Evolutionary conservation across 768 basidiomycete genomes (phyloP).

Genomic region (Macrolepiota albuminosa): DNA sequence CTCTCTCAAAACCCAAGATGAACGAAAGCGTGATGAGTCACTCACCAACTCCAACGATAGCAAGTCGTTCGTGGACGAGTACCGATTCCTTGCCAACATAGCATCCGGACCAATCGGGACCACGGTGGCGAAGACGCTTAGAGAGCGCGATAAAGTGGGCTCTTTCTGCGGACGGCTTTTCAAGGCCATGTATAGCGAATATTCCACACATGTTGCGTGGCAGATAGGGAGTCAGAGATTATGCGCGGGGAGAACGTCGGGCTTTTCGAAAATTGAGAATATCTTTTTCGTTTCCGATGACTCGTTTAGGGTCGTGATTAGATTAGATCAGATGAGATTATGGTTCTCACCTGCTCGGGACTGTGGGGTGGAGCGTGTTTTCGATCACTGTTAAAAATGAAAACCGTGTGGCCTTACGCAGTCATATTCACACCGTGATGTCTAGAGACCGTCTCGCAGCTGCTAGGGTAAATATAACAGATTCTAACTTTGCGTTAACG

Average conservation of each 20-base stretch:
- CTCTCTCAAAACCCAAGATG: no score
- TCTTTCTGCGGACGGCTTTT: conserved; percentile 65
- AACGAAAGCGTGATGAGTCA: conserved; percentile 12
- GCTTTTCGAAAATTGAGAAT: conserved; percentile 10
- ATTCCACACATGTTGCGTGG: conserved; percentile 81
- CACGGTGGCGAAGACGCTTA: conserved; percentile 87
- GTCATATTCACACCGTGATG: conserved; percentile 17
- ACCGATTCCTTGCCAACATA: conserved; percentile 78
- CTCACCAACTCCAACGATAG: conserved; percentile 96
- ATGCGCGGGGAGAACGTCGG: conserved; percentile 5
- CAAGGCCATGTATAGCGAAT: conserved; percentile 76
- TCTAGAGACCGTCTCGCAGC: conserved; percentile 36
- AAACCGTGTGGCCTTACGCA: not conserved
- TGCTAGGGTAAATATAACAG: conserved; percentile 25
- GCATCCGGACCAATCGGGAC: conserved; percentile 98
- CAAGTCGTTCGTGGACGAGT: conserved; percentile 92
- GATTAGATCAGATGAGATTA: conserved; percentile 2
- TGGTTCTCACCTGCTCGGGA: not conserved
- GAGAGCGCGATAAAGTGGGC: conserved; percentile 78
- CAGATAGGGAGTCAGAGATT: conserved; percentile 9
- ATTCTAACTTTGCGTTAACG: not conserved
- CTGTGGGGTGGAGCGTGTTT: not conserved
- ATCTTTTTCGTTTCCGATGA: conserved; percentile 14
- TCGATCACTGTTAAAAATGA: not conserved
- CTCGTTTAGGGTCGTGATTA: conserved; percentile 18